Evolutionary conservation across 208 protist genomes (phyloP), one percentile per base, ranked within the genome.

Genomic region (Trichomonas tenax): DNA sequence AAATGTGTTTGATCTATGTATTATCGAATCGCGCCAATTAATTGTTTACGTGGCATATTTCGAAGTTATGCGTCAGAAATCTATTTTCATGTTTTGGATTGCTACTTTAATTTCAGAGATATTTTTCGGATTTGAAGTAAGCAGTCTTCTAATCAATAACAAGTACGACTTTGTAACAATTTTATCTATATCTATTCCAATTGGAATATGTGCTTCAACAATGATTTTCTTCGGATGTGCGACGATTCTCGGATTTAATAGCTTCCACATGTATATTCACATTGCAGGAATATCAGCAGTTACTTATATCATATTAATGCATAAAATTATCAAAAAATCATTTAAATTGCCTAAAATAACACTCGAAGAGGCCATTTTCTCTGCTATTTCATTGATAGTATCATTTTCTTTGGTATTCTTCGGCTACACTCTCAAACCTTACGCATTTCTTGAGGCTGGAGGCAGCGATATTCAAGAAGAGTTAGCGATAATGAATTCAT

Each of bases 31-130:
- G n/a, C n/a, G n/a, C n/a, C n/a, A n/a, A n/a, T n/a, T n/a, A n/a
- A n/a, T n/a, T n/a, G n/a, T 51, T 51, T 51, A 51, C 46, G 14
- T 51, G 14, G 3, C 46, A 51, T 15, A 51, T 51, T 51, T 51
- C 3, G 3, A 51, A 15, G 3, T 51, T 51, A 51, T 14, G 14
- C 14, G 46, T 51, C 46, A 51, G 46, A 51, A 51, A 51, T 51
- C 14, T 51, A 82, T n/a, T n/a, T n/a, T n/a, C n/a, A 93, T 93
- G 86, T 49, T 93, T 51, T 93, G 86, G 86, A 38, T 58, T 51
- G 40, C 44, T 38, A 21, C 31, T 4, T n/a, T 93, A 51, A 36
- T 58, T 17, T 0, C 44, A 0, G 40, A 93, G 51, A 0, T 48
- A 34, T 93, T 48, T 9, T 51, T 93, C n/a, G 86, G 86, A 2